Evolutionary conservation across 495 filamentous ascomycete species (phyloP), one percentile per base, ranked within the genome.

Genomic region (Astrothelium macrocarpum): DNA sequence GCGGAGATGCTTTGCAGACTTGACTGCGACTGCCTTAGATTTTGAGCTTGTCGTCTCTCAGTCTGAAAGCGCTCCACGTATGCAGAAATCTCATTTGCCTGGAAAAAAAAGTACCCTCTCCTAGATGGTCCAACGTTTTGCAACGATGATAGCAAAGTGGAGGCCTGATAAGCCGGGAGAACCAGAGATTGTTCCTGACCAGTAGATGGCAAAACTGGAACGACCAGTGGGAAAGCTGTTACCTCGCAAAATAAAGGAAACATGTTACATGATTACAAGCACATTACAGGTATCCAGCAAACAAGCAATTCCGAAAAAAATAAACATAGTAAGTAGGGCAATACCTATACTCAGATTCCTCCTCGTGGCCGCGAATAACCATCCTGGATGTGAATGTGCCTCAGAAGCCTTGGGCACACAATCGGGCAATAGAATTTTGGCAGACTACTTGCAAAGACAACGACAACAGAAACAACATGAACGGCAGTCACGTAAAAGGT

Each of bases 301-400:
- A 9, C n/a, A 26, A 28, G 49, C 49, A 56, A 26, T 56, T 20
- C 20, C 49, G 29, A 56, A 56, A 56, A 20, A 28, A n/a, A 56
- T 26, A 29, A 56, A 56, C 7, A 56, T 56, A 56, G 25, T 20
- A 56, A 56, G n/a, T 29, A 56, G 49, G 49, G 49, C 29, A 56
- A 56, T 56, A 56, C 49, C 49, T 56, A 20, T 56, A 56, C 49
- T 56, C 49, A 20, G 49, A 29, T 26, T 16, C 49, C 29, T 56
- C 49, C 49, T 56, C 49, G 20, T 20, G 49, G 49, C 23, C 9
- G 49, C 49, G 49, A 56, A 56, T 56, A 12, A 56, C 49, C 49
- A 56, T 56, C 49, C 49, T 56, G 49, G 49, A 56, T 56, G 16
- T 56, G 49, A n/a, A 16, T 20, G 49, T 56, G 25, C 25, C 49